These are phyloP conservation scores for Triticum turgidum DNA, from an alignment of 176 grass and related monocot genomes.

Conservation along the genomic window DNA sequence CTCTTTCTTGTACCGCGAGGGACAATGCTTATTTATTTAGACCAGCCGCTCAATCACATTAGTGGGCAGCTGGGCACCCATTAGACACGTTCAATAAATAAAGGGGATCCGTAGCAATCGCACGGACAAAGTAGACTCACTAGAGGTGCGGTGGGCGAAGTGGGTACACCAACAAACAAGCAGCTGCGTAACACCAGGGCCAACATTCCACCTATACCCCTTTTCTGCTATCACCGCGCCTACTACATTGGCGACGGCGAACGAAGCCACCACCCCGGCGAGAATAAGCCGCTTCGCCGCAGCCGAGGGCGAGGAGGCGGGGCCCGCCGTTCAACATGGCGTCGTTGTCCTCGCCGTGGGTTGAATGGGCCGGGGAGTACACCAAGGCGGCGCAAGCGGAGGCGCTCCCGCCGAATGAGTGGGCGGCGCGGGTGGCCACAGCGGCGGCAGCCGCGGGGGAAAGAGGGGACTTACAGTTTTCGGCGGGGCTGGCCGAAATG, in stretches of 20 bases:
- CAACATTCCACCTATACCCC: background rate
- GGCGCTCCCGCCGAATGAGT: constrained; percentile 49
- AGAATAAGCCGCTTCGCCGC: background rate
- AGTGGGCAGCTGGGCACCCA: too few relatives aligned
- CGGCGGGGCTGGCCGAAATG: constrained; percentile 59
- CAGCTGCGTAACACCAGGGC: background rate
- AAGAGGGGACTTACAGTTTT: constrained; percentile 32
- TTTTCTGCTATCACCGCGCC: background rate
- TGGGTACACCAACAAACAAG: constrained; percentile 31
- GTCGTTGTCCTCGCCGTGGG: constrained; percentile 15
- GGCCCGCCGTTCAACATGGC: background rate
- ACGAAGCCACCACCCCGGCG: background rate
- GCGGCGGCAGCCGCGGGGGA: background rate
- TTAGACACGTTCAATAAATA: too few relatives aligned
- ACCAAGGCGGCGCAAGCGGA: constrained; percentile 64
- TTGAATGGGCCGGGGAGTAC: constrained; percentile 59
- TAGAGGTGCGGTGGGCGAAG: constrained; percentile 19
- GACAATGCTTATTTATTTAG: too few relatives aligned
- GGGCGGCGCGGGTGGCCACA: constrained; percentile 48
- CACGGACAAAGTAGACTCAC: too few relatives aligned
- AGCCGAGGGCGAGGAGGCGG: background rate
- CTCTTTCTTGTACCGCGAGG: too few relatives aligned
- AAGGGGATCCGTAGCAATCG: too few relatives aligned
- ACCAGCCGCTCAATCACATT: too few relatives aligned
- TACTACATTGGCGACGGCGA: constrained; percentile 6